Conservation (phyloP, 495 filamentous ascomycete species). For the Tuber aestivum region DNA sequence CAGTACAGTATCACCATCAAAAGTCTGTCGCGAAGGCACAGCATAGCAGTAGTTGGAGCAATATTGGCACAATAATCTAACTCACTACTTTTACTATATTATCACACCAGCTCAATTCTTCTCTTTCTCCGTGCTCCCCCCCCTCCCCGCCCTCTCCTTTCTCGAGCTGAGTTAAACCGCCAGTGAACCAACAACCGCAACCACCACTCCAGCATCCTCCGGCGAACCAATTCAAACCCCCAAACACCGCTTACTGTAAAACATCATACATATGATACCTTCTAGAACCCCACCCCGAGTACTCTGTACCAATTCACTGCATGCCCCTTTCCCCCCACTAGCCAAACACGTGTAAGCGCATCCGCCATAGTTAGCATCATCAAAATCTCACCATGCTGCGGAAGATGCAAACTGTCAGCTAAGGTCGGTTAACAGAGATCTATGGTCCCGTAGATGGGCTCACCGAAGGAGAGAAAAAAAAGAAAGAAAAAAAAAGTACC, state of each 20-base stretch:
- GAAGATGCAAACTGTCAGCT: background rate
- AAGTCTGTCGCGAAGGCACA: background rate
- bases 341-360: background rate
- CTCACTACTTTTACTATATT: background rate
- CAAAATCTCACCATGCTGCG: background rate
- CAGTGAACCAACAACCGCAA: too few relatives aligned
- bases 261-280: too few relatives aligned
- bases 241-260: background rate
- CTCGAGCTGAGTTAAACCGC: too few relatives aligned
- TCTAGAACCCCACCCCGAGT: conserved; percentile 1
- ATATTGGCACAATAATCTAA: conserved; percentile 5
- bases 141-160: too few relatives aligned
- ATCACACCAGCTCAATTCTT: background rate
- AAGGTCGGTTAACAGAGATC: background rate
- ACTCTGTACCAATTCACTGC: background rate
- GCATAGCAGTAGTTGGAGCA: conserved; percentile 3
- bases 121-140: background rate
- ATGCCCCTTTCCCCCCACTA: background rate
- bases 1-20: background rate
- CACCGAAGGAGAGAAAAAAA: too few relatives aligned
- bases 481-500: too few relatives aligned
- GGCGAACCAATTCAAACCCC: background rate
- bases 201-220: too few relatives aligned
- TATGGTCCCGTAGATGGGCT: background rate
- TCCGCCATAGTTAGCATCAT: background rate